phyloP scores from a whole-genome alignment of 2,329 filamentous ascomycete species.

The Aspergillus texensis region DNA sequence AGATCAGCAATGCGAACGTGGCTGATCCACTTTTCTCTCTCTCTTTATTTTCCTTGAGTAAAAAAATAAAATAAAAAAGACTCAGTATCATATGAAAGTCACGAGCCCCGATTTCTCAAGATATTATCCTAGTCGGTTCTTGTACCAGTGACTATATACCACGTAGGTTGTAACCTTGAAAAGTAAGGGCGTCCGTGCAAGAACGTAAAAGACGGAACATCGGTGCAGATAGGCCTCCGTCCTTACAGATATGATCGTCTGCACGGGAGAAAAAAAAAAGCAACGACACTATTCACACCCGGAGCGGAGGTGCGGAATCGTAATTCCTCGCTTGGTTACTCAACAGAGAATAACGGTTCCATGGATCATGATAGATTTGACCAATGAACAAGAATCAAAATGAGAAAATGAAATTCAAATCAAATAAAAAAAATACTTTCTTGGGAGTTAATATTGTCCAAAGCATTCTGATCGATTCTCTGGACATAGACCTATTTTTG shows the following conservation, averaged over 20 bases:
- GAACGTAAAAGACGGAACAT: background rate
- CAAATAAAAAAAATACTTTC: background rate
- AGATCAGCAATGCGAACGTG: constrained; percentile 13
- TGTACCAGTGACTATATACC: background rate
- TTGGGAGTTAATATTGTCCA: too few species aligned
- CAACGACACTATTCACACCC: background rate
- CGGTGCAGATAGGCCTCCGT: background rate
- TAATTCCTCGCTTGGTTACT: background rate
- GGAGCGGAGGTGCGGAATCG: background rate
- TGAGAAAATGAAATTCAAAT: background rate
- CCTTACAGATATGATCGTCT: background rate
- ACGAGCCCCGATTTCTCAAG: background rate
- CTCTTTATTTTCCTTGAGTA: background rate
- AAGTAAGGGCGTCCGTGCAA: background rate
- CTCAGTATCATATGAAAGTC: constrained; percentile 1
- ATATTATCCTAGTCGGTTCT: background rate
- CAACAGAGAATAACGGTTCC: background rate
- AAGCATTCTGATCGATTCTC: too few species aligned
- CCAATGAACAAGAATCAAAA: background rate
- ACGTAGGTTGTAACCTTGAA: background rate
- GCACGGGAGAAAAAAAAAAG: background rate
- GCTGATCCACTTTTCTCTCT: constrained; percentile 8
- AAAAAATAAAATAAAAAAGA: background rate
- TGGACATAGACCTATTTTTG: background rate
- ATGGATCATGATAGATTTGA: background rate